Evolutionary conservation across 352 stramenopile genomes (phyloP).

Genomic region (Phytopythium aichiense): DNA sequence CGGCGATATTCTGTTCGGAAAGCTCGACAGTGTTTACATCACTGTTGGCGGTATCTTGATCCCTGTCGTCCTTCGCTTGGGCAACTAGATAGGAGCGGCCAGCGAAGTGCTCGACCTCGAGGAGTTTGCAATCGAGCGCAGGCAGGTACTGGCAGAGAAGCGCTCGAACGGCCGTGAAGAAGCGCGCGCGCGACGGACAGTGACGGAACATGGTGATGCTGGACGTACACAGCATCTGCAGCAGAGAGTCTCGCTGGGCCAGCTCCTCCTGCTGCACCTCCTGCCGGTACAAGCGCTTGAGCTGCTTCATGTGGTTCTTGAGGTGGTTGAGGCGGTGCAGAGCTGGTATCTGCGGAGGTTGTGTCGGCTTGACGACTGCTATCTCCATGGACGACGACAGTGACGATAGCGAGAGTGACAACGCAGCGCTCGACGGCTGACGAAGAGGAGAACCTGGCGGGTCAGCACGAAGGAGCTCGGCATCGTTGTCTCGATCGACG

Average conservation of each 20-base stretch:
- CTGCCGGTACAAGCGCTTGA: constrained; percentile 39
- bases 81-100: constrained; percentile 9
- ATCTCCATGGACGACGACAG: not conserved
- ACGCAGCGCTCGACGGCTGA: not conserved
- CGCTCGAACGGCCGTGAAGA: constrained; percentile 40
- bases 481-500: not conserved
- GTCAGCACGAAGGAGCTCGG: not conserved
- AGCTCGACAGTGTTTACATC: not conserved
- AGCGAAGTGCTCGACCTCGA: constrained; percentile 18
- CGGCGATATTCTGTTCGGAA: not conserved
- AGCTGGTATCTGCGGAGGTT: constrained; percentile 1
- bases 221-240: constrained; percentile 38
- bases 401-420: not conserved
- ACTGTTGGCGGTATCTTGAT: not conserved
- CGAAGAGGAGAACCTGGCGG: too few relatives aligned
- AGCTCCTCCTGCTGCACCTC: constrained; percentile 47
- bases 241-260: constrained; percentile 22
- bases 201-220: constrained; percentile 44
- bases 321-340: constrained; percentile 32
- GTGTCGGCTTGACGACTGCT: not conserved
- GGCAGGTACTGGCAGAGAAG: constrained; percentile 36
- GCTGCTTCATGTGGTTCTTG: constrained; percentile 47
- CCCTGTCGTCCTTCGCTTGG: constrained; percentile 2
- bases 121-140: constrained; percentile 19
- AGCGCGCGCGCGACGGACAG: constrained; percentile 22